phyloP scores from a whole-genome alignment of 164 flowering plant species.

The Stephania yunnanensis region DNA sequence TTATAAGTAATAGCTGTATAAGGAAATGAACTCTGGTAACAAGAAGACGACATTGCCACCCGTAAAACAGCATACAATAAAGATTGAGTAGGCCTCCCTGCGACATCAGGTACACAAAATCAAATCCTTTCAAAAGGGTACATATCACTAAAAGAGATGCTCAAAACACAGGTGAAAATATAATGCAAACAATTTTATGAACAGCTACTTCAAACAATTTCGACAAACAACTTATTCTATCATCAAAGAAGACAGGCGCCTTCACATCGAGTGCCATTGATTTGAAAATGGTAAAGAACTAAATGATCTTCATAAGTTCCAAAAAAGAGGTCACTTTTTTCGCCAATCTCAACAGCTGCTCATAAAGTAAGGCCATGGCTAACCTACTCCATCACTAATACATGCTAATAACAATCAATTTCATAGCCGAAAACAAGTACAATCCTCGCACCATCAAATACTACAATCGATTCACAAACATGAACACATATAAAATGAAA shows the following conservation, averaged over 20 bases:
- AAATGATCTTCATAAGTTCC: background rate
- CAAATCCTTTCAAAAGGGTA: too few species aligned
- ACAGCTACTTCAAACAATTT: background rate
- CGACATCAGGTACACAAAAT: constrained; percentile 10
- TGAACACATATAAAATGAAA: background rate
- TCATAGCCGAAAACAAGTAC: too few species aligned
- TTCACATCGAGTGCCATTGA: background rate
- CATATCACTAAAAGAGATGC: background rate
- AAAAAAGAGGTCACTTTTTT: too few species aligned
- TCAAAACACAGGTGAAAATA: background rate
- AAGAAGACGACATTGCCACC: constrained; percentile 34
- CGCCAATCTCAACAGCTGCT: too few species aligned
- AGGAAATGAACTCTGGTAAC: constrained; percentile 23
- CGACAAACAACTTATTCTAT: background rate
- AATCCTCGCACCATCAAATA: too few species aligned
- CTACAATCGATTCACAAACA: too few species aligned
- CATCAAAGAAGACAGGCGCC: background rate
- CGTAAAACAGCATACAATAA: constrained; percentile 39
- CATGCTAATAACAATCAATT: too few species aligned
- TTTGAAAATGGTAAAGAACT: background rate
- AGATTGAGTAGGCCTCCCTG: constrained; percentile 31
- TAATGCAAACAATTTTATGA: background rate
- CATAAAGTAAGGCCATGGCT: too few species aligned
- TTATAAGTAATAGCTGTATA: constrained; percentile 14
- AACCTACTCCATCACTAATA: too few species aligned